Evolutionary conservation across 176 grass and related monocot genomes (phyloP), one percentile per base, ranked within the genome.

Genomic region (Rhynchospora breviuscula): DNA sequence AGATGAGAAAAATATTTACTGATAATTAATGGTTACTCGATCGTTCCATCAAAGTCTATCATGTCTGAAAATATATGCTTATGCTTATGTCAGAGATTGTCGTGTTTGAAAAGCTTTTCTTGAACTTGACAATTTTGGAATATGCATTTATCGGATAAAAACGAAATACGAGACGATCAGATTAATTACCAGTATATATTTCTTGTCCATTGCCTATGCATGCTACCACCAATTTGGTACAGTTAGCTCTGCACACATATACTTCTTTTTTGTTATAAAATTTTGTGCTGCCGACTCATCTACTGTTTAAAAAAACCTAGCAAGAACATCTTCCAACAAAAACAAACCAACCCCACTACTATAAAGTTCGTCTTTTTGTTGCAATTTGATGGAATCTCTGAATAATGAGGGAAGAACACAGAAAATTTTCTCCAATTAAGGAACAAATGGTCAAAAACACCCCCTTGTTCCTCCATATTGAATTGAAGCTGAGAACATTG

Each of bases 311-410:
- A 63, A 65, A 7, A 81, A 81, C 7, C 4, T 33, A 56, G 26
- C 3, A n/a, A 45, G 58, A 35, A 62, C 78, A 45, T 43, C 53
- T 78, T 57, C 35, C 54, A 61, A 59, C 21, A 62, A 59, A 59
- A 80, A 65, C 22, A 63, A 81, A 66, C 19, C 43, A 61, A 65
- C 79, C 59, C 59, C 59, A 81, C 59, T 81, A 65, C 7, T 65
- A 66, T 66, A 47, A 80, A 80, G 8, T 61, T 60, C 26, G 40
- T 81, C 61, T 5, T 49, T 74, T 49, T 51, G 4, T 73, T 49
- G 45, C 45, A 74, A 49, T 74, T 74, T 74, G 58, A 81, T 45
- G 58, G 59, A 81, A 81, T 81, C 79, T 81, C n/a, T 22, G 58
- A 7, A 14, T 63, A 44, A 61, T 48, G 10, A 80, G 26, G 31